phyloP scores from a whole-genome alignment of 225 moss, liverwort and hornwort genomes.

The Climacium dendroides region DNA sequence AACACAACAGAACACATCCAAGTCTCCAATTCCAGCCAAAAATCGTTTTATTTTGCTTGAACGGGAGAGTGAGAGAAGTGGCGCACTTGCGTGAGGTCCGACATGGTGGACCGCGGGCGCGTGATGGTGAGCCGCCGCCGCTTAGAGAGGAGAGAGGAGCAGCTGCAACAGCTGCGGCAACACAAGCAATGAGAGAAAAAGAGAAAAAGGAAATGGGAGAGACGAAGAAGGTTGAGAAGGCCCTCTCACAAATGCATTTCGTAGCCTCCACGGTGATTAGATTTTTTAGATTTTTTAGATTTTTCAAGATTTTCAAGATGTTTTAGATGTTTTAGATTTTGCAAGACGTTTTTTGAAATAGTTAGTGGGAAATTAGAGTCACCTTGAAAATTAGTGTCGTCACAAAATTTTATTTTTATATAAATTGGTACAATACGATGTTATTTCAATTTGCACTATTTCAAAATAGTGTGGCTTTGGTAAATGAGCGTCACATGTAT shows the following conservation, averaged over 20 bases:
- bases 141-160: neutral
- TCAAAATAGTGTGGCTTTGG: neutral
- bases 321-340: too few relatives aligned
- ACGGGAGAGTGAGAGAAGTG: neutral
- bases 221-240: neutral
- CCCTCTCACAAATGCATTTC: neutral
- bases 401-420: neutral
- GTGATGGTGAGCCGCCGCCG: neutral
- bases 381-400: neutral
- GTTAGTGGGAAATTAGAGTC: neutral
- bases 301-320: too few relatives aligned
- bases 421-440: neutral
- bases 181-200: too few relatives aligned
- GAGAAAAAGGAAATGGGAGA: neutral
- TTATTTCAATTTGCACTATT: neutral
- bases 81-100: neutral
- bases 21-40: neutral
- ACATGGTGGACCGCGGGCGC: neutral
- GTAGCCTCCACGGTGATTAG: neutral
- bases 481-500: accelerated
- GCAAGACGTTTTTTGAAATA: too few relatives aligned
- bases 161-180: neutral
- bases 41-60: neutral
- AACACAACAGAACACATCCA: neutral
- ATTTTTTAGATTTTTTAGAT: too few relatives aligned